Conservation (phyloP, 225 moss, liverwort and hornwort genomes). For the Lunularia cruciata region DNA sequence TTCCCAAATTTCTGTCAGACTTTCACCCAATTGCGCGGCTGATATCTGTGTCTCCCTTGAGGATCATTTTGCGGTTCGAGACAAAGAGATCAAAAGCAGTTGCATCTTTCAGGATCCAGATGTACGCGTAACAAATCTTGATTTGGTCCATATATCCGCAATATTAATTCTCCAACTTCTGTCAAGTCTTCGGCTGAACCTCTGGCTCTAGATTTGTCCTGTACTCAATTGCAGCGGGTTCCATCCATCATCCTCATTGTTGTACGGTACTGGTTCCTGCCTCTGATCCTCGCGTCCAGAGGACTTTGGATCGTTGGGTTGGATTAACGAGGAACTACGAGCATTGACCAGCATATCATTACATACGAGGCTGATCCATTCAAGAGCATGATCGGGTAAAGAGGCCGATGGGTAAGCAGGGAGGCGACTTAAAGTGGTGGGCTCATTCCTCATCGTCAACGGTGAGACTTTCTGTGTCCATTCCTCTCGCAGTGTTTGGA, state of each 20-base stretch:
- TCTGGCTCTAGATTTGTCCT: background rate
- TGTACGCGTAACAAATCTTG: background rate
- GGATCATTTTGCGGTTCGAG: background rate
- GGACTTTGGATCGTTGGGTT: slow-evolving; percentile 1
- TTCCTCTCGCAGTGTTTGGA: background rate
- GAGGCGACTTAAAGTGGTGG: slow-evolving; percentile 57
- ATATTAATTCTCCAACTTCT: background rate
- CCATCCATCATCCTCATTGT: background rate
- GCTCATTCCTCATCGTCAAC: slow-evolving; percentile 53
- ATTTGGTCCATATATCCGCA: background rate
- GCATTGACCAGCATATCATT: background rate
- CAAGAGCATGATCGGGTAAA: slow-evolving; percentile 46
- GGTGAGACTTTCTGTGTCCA: slow-evolving; percentile 36
- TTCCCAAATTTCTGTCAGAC: background rate
- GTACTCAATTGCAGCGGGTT: background rate
- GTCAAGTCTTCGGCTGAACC: background rate
- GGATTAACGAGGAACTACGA: background rate
- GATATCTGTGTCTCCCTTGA: background rate
- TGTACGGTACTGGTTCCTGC: background rate
- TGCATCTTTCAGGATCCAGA: slow-evolving; percentile 3
- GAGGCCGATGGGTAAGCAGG: slow-evolving; percentile 65
- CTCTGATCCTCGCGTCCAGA: slow-evolving; percentile 2
- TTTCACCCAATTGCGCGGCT: background rate
- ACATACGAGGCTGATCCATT: slow-evolving; percentile 12
- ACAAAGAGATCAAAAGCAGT: background rate